phyloP scores from a whole-genome alignment of 208 protist genomes.

The Crithidia sp. region DNA sequence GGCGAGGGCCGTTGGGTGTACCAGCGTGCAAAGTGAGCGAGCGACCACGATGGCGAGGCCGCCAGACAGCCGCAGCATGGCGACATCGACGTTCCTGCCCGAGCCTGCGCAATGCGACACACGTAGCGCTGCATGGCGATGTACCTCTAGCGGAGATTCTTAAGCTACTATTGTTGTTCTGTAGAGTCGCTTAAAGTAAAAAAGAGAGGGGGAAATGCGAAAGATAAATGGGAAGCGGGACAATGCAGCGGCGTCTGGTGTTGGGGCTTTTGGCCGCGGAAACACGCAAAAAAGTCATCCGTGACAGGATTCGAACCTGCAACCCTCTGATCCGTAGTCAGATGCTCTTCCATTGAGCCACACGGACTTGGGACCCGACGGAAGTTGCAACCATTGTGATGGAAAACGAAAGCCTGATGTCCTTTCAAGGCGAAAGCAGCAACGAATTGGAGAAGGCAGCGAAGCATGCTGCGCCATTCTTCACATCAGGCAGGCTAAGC shows the following conservation, averaged over 20 bases:
- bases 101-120: neutral
- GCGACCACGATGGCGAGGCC: neutral
- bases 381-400: no score
- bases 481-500: no score
- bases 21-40: neutral
- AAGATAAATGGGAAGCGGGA: no score
- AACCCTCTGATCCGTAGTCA: constrained; percentile 92
- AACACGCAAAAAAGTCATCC: constrained; percentile 63
- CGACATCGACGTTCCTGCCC: neutral
- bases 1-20: neutral
- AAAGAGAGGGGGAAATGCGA: neutral
- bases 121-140: constrained; percentile 9
- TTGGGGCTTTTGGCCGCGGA: neutral
- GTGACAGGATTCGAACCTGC: constrained; percentile 92
- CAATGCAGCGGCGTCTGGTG: no score
- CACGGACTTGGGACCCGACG: constrained; percentile 52
- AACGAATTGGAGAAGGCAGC: no score
- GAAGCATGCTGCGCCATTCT: no score
- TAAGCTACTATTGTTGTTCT: no score
- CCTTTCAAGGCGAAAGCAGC: no score
- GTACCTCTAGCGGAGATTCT: neutral
- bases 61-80: neutral
- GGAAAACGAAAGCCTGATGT: no score
- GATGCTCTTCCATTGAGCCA: constrained; percentile 92
- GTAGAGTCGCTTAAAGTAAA: neutral